These are phyloP conservation scores for Butyriboletus appendiculatus DNA, from an alignment of 1,284 basidiomycete genomes.

Conservation along the genomic window DNA sequence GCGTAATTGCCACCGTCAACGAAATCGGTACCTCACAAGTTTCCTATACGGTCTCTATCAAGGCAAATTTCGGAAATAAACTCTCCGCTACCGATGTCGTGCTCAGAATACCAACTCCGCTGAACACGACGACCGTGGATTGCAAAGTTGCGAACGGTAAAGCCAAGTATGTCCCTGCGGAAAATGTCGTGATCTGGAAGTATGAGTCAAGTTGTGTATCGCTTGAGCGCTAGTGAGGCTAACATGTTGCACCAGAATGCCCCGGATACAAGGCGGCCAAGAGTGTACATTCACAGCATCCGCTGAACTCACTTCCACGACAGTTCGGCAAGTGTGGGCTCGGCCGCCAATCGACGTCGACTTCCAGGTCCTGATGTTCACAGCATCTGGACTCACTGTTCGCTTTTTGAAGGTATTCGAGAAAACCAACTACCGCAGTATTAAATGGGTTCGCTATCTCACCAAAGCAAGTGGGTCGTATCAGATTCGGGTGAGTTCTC, in stretches of 20 bases:
- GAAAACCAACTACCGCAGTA: slow-evolving; percentile 89
- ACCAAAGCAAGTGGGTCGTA: slow-evolving; percentile 88
- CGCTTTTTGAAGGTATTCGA: slow-evolving; percentile 99
- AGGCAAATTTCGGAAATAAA: slow-evolving; percentile 90
- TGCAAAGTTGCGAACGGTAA: slow-evolving; percentile 92
- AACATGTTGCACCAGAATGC: slow-evolving; percentile 61
- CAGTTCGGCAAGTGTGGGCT: slow-evolving; percentile 92
- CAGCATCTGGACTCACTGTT: slow-evolving; percentile 92
- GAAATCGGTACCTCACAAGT: slow-evolving; percentile 92
- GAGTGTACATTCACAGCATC: slow-evolving; percentile 87
- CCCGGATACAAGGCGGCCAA: slow-evolving; percentile 89
- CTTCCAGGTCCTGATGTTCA: slow-evolving; percentile 99
- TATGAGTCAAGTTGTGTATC: slow-evolving; percentile 45
- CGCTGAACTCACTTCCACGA: slow-evolving; percentile 85
- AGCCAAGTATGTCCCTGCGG: slow-evolving; percentile 95
- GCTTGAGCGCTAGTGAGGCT: not conserved
- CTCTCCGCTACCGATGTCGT: slow-evolving; percentile 93
- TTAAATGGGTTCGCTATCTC: slow-evolving; percentile 92
- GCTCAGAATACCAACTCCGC: slow-evolving; percentile 91
- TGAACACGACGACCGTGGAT: slow-evolving; percentile 91
- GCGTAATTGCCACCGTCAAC: slow-evolving; percentile 88
- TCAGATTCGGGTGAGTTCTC: slow-evolving; percentile 73
- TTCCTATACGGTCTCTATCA: slow-evolving; percentile 88
- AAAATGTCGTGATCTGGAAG: slow-evolving; percentile 99
- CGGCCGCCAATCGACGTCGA: slow-evolving; percentile 97